Evolutionary conservation across 2,329 filamentous ascomycete species (phyloP).

Genomic region (Ophiostoma pallidulum): DNA sequence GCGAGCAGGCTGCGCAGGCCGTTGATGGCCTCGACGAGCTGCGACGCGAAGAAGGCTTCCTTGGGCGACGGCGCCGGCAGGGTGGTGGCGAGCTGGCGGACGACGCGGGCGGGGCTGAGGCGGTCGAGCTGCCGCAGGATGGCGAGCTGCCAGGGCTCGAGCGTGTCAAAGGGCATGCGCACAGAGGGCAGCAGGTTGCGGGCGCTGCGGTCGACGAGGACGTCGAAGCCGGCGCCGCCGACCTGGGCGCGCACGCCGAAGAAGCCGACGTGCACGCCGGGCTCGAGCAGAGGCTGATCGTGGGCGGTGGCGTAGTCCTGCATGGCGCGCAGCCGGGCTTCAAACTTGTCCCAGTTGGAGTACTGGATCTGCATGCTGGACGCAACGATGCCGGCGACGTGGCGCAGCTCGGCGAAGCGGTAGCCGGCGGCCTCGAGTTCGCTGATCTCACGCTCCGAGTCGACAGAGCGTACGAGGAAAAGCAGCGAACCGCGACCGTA

Average conservation of each 20-base stretch:
- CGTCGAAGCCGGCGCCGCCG: constrained; percentile 48
- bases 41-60: constrained; percentile 34
- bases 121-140: constrained; percentile 43
- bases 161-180: constrained; percentile 39
- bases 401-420: constrained; percentile 62
- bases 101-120: constrained; percentile 30
- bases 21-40: constrained; percentile 35
- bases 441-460: constrained; percentile 47
- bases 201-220: constrained; percentile 47
- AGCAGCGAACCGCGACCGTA: constrained; percentile 69
- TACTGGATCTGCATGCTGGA: constrained; percentile 65
- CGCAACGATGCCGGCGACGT: constrained; percentile 60
- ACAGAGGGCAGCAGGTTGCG: constrained; percentile 53
- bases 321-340: constrained; percentile 54
- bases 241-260: constrained; percentile 47
- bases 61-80: constrained; percentile 28
- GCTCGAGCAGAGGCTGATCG: constrained; percentile 35
- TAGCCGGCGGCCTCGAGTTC: constrained; percentile 63
- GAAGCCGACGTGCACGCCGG: constrained; percentile 48
- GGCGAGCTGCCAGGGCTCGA: constrained; percentile 46
- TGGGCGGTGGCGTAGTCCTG: constrained; percentile 47
- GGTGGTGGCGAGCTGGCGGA: constrained; percentile 28
- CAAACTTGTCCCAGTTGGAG: constrained; percentile 51
- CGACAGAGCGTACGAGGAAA: constrained; percentile 62
- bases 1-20: constrained; percentile 33